Evolutionary conservation across 108 stramenopile species (phyloP).

Genomic region (Conticribra guillardii): DNA sequence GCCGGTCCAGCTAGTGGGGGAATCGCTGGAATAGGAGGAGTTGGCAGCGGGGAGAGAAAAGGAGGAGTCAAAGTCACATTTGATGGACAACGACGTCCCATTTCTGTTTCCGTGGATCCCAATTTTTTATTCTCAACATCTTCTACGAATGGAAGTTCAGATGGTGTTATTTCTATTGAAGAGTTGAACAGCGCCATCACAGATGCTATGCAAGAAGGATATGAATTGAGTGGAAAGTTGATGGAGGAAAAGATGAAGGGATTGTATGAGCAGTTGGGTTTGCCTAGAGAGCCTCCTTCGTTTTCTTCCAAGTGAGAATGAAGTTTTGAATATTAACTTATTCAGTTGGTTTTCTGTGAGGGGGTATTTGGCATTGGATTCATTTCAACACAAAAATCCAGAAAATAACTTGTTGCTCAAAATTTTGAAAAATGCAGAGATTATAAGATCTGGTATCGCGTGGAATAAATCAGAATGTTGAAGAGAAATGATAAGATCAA

Average conservation of each 20-base stretch:
- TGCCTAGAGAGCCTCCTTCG: conserved; percentile 38
- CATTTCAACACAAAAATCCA: too few species aligned
- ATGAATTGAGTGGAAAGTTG: conserved; percentile 29
- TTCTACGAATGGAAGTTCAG: not conserved
- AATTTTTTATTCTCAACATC: conserved; percentile 37
- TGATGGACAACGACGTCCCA: conserved; percentile 39
- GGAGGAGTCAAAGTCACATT: conserved; percentile 49
- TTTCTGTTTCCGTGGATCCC: conserved; percentile 41
- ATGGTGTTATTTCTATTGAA: conserved; percentile 24
- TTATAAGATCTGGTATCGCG: too few species aligned
- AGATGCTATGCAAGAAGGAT: conserved; percentile 44
- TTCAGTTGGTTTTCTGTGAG: too few species aligned
- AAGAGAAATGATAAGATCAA: too few species aligned
- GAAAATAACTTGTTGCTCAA: too few species aligned
- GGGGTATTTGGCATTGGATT: too few species aligned
- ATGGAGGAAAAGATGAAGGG: conserved; percentile 44
- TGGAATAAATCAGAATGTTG: too few species aligned
- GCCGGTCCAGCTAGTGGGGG: conserved; percentile 12
- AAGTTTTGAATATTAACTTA: too few species aligned
- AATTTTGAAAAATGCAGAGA: too few species aligned
- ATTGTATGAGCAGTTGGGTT: conserved; percentile 52
- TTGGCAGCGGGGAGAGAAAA: conserved; percentile 1
- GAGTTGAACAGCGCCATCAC: conserved; percentile 43
- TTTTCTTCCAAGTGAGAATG: not conserved
- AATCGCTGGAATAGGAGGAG: conserved; percentile 11